Percentiles rank a stretch among this genome's conserved stretches.
Evolutionary conservation across 2,329 filamentous ascomycete genomes (phyloP).

Genomic region (Tolypocladium tundrense): DNA sequence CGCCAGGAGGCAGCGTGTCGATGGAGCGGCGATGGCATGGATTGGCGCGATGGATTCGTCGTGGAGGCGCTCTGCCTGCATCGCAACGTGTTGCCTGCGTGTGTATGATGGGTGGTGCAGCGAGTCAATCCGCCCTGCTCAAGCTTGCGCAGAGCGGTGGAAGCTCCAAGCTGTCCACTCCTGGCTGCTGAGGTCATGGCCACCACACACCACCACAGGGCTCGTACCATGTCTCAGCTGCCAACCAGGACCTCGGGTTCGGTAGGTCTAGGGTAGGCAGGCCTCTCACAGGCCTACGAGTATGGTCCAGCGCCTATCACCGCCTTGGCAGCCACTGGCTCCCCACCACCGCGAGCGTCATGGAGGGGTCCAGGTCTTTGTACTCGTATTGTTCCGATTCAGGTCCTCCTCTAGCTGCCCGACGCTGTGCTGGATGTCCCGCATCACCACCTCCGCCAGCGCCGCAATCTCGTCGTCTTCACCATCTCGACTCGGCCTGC

Average conservation of each 20-base stretch:
- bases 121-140: neutral
- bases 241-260: neutral
- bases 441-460: neutral
- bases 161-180: conserved; percentile 1
- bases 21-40: neutral
- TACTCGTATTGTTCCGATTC: neutral
- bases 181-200: conserved; percentile 1
- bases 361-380: neutral
- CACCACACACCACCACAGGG: too few relatives aligned
- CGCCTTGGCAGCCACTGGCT: neutral
- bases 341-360: neutral
- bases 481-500: neutral
- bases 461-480: neutral
- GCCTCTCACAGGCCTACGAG: too few relatives aligned
- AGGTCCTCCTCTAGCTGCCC: neutral
- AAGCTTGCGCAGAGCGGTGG: neutral
- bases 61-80: neutral
- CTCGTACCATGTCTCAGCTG: neutral
- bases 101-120: neutral
- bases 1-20: neutral
- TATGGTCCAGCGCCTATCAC: neutral
- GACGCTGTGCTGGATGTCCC: neutral
- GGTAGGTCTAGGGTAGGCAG: neutral
- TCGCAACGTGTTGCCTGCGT: neutral
- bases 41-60: neutral